Evolutionary conservation across 305 asterid genomes (phyloP).

Genomic region (Plantago lanceolata): DNA sequence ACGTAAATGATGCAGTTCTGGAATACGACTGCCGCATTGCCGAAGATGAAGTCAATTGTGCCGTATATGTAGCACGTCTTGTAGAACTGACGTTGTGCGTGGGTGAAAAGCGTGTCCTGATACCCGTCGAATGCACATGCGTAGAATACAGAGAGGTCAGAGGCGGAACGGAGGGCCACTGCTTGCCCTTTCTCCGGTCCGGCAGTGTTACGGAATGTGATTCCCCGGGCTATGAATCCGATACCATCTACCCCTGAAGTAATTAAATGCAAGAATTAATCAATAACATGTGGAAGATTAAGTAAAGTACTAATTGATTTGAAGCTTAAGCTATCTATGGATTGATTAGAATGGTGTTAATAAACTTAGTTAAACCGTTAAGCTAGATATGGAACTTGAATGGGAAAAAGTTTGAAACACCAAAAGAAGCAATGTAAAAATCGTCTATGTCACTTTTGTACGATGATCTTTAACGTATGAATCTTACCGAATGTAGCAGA

Average conservation of each 20-base stretch:
- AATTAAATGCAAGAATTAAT: too few species aligned
- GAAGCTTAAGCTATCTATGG: constrained; percentile 13
- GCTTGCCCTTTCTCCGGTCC: constrained; percentile 71
- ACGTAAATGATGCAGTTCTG: constrained; percentile 69
- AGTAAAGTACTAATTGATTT: constrained; percentile 21
- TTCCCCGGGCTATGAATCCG: constrained; percentile 81
- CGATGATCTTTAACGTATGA: background rate
- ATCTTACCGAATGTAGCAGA: constrained; percentile 76
- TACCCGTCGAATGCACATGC: constrained; percentile 68
- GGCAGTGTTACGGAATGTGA: constrained; percentile 75
- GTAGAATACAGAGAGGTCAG: constrained; percentile 81
- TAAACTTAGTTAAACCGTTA: constrained; percentile 2
- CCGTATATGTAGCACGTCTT: constrained; percentile 71
- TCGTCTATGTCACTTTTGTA: too few species aligned
- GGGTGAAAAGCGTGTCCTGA: constrained; percentile 87
- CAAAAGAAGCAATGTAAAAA: background rate
- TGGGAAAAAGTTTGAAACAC: constrained; percentile 2
- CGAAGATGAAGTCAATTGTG: constrained; percentile 78
- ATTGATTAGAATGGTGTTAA: background rate
- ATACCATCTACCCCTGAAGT: constrained; percentile 82
- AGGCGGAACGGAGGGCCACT: constrained; percentile 82
- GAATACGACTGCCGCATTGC: constrained; percentile 83
- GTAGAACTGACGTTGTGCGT: constrained; percentile 87
- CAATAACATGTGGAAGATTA: constrained; percentile 11
- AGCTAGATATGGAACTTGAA: background rate